A percentile compares a stretch with the other conserved stretches of the same genome.
Conservation (phyloP, 257 asterid species). For the Vinca minor region DNA sequence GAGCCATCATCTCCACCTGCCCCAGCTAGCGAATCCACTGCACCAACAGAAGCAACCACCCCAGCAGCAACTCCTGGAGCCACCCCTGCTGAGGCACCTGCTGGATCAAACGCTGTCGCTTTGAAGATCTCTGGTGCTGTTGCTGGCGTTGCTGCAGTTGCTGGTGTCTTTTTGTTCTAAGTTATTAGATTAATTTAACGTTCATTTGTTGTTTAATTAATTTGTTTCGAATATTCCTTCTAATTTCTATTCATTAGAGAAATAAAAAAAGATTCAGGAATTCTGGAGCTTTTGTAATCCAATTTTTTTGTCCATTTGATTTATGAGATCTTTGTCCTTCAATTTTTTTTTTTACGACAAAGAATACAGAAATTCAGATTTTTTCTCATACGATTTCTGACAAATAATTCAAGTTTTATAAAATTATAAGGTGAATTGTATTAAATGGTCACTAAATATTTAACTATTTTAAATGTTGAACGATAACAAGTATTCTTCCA, state of each 20-base stretch:
- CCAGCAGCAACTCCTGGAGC: constrained; percentile 2
- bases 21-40: constrained; percentile 22
- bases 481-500: no score
- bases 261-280: neutral
- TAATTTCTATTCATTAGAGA: neutral
- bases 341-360: no score
- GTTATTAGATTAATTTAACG: no score
- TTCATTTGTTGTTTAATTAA: neutral
- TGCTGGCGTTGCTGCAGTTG: constrained; percentile 32
- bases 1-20: constrained; percentile 39
- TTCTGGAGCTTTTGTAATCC: neutral
- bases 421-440: no score
- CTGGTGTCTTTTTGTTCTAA: constrained; percentile 36
- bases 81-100: constrained; percentile 21
- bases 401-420: no score
- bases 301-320: neutral
- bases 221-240: neutral
- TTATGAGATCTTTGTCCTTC: no score
- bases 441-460: no score
- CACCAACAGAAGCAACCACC: constrained; percentile 13
- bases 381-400: no score
- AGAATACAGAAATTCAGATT: no score
- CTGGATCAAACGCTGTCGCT: constrained; percentile 13
- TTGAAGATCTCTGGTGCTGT: constrained; percentile 42
- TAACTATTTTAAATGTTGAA: no score